Base-by-base conservation (phyloP, 345 rosid species). In the Syzygium aqueum region DNA sequence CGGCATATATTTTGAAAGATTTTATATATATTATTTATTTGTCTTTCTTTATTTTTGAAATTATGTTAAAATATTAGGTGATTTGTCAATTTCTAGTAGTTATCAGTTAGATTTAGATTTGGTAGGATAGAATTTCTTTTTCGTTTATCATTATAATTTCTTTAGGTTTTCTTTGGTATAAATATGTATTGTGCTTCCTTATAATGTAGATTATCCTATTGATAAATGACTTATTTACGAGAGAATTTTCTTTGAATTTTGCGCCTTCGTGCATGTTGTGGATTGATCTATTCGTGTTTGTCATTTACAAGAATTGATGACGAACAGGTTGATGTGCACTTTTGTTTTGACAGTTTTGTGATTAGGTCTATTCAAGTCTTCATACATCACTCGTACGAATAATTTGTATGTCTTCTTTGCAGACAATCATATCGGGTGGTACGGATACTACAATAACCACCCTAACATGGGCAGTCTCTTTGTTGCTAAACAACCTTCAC, bases 381-480 rank as follows among this genome's bases (percentile, higher is more conserved):
- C 73, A n/a, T 13, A 14, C 6, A 28, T 61, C 33, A 13, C 73
- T 61, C 73, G 6, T 61, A n/a, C 40, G 13, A 13, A 61, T 61
- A 3, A 59, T 12, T 11, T 2, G 67, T 59, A 27, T 59, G 27
- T 59, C 67, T 59, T 27, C 33, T 27, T 13, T 27, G 67, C 28
- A 84, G 89, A 28, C 61, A 30, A 33, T 87, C 50, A 40, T 87
- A 12, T 51, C 17, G 2, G 89, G 86, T 1, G 84, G 84, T 12
- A 30, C 27, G 17, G 89, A 87, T 50, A 84, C 86, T 2, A 84
- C 86, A 27, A 27, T 37, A 8, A 59, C 84, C 7, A 56, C 88
- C 51, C 51, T 89, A 30, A 89, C 85, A 52, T 89, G 90, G 88
- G 87, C 87, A 14, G 23, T 89, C 16, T 67, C 87, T 2, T 77